Conservation (phyloP, 2,329 filamentous ascomycete genomes). For the Cordyceps tenuipes region DNA sequence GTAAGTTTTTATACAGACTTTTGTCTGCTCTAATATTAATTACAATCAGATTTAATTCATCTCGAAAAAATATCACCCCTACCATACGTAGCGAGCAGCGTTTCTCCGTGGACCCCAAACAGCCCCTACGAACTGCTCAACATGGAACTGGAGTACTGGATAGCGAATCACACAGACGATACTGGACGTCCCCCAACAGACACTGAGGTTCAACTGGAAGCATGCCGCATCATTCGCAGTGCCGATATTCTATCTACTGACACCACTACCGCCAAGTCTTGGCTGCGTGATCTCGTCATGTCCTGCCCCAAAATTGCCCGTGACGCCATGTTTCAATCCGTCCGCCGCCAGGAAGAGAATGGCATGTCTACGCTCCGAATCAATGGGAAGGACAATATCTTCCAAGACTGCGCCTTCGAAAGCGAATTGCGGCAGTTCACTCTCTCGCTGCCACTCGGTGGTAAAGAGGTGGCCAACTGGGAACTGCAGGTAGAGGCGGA, state of each 20-base stretch:
- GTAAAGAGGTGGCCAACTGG: slow-evolving; percentile 48
- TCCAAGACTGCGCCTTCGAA: slow-evolving; percentile 49
- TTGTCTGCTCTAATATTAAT: slow-evolving; percentile 27
- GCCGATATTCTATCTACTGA: slow-evolving; percentile 40
- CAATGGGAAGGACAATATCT: slow-evolving; percentile 50
- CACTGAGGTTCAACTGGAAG: slow-evolving; percentile 46
- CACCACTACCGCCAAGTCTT: slow-evolving; percentile 33
- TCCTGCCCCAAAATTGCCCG: slow-evolving; percentile 33
- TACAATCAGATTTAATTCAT: slow-evolving; percentile 51
- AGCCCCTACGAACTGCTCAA: slow-evolving; percentile 55
- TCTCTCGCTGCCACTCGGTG: slow-evolving; percentile 40
- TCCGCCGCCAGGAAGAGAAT: slow-evolving; percentile 34
- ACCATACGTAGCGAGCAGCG: slow-evolving; percentile 42
- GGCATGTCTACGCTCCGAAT: slow-evolving; percentile 39
- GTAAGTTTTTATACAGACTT: slow-evolving; percentile 37
- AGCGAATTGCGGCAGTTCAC: slow-evolving; percentile 45
- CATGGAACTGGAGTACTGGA: slow-evolving; percentile 46
- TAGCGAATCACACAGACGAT: slow-evolving; percentile 34
- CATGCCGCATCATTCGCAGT: slow-evolving; percentile 48
- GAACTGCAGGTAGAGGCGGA: slow-evolving; percentile 54
- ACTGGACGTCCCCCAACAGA: slow-evolving; percentile 37
- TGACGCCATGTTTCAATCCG: slow-evolving; percentile 39
- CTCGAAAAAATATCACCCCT: slow-evolving; percentile 50
- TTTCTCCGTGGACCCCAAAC: slow-evolving; percentile 37
- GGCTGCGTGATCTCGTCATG: slow-evolving; percentile 53